Percentiles rank a stretch among this genome's conserved stretches.
Evolutionary conservation across 1,284 basidiomycete species (phyloP).

Genomic region (Inonotus hispidus): DNA sequence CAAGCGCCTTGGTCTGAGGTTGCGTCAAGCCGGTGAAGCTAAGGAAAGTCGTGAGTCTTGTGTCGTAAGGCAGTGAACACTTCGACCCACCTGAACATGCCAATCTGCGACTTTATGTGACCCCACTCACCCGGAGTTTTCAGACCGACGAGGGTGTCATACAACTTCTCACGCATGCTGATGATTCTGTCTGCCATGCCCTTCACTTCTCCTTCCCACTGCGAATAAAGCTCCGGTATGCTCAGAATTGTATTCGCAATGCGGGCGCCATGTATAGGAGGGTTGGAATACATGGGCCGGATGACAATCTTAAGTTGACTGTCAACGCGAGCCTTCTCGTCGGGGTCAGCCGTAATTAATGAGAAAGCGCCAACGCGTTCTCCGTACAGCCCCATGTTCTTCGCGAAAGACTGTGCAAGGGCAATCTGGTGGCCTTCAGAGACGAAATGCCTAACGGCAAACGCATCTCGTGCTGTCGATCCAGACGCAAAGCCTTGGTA

Average conservation of each 20-base stretch:
- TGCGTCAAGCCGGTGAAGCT: slow-evolving; percentile 86
- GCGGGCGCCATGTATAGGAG: slow-evolving; percentile 91
- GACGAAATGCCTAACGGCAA: slow-evolving; percentile 93
- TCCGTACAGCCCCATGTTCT: slow-evolving; percentile 98
- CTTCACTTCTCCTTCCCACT: slow-evolving; percentile 92
- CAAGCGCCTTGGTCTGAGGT: slow-evolving; percentile 81
- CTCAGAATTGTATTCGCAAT: slow-evolving; percentile 84
- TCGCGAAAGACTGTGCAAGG: slow-evolving; percentile 93
- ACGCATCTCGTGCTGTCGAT: slow-evolving; percentile 84
- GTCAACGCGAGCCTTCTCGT: slow-evolving; percentile 86
- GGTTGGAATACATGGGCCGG: slow-evolving; percentile 98
- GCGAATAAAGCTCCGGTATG: slow-evolving; percentile 68
- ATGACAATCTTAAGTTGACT: slow-evolving; percentile 96
- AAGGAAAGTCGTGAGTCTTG: slow-evolving; percentile 6
- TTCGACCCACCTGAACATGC: slow-evolving; percentile 77
- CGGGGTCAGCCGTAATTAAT: slow-evolving; percentile 64
- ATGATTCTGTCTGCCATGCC: slow-evolving; percentile 97
- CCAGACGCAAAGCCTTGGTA: slow-evolving; percentile 97
- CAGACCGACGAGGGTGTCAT: slow-evolving; percentile 74
- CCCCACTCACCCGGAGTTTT: slow-evolving; percentile 94
- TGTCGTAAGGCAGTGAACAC: slow-evolving; percentile 7
- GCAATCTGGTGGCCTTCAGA: slow-evolving; percentile 83
- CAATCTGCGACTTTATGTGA: slow-evolving; percentile 96
- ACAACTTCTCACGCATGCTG: slow-evolving; percentile 86
- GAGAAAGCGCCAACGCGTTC: slow-evolving; percentile 97